These are phyloP conservation scores for Lactifluus echinatus DNA, from an alignment of 768 basidiomycete genomes.

Conservation along the genomic window DNA sequence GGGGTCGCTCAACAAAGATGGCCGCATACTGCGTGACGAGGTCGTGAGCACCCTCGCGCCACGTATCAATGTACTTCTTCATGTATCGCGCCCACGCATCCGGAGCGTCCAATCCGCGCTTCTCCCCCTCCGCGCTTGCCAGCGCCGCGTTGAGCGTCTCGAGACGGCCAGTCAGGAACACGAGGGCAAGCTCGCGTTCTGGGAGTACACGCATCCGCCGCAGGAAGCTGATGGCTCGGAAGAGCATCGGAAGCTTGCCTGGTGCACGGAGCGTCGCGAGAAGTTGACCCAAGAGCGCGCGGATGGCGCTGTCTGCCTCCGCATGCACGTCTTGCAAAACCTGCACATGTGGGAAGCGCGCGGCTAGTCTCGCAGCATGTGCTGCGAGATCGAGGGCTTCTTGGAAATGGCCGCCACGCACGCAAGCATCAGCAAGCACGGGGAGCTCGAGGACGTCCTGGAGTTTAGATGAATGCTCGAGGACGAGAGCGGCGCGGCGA, in stretches of 20 bases:
- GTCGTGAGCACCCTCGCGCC: constrained; percentile 90
- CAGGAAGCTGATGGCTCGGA: constrained; percentile 84
- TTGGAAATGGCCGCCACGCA: constrained; percentile 84
- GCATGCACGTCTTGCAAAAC: constrained; percentile 54
- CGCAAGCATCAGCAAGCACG: constrained; percentile 84
- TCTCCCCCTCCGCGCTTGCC: constrained; percentile 38
- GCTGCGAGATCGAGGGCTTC: constrained; percentile 82
- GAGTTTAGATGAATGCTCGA: constrained; percentile 91
- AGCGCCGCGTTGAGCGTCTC: constrained; percentile 52
- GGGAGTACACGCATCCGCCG: constrained; percentile 69
- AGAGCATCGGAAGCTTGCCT: constrained; percentile 79
- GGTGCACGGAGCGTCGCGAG: constrained; percentile 74
- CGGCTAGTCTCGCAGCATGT: constrained; percentile 47
- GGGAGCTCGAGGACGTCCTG: constrained; percentile 88
- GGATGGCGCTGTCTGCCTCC: constrained; percentile 59
- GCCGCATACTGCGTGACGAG: constrained; percentile 83
- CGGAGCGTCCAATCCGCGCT: constrained; percentile 32
- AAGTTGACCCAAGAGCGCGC: constrained; percentile 66
- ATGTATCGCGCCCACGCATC: constrained; percentile 72
- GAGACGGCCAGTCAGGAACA: constrained; percentile 71
- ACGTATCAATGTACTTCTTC: constrained; percentile 79
- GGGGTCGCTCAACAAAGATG: constrained; percentile 72
- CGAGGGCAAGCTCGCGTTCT: constrained; percentile 72
- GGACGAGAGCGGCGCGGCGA: constrained; percentile 69
- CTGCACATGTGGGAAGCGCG: constrained; percentile 35